Evolutionary conservation across 345 rosid species (phyloP).

Genomic region (Hibiscus trionum): DNA sequence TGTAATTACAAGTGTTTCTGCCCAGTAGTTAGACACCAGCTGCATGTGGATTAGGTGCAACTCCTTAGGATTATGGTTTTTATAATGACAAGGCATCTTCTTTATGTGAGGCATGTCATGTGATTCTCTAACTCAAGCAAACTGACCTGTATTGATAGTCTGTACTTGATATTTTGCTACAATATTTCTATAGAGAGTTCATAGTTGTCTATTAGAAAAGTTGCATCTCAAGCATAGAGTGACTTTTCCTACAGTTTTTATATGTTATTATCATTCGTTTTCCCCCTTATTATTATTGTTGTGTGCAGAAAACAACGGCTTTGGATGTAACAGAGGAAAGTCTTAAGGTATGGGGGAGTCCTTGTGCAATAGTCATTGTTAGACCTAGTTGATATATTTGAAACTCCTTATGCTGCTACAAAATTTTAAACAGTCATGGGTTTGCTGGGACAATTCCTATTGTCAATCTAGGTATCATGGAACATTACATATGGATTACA

Average conservation of each 20-base stretch:
- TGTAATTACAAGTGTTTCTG: not conserved
- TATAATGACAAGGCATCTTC: not conserved
- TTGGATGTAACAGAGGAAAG: conserved; percentile 64
- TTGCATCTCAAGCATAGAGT: not conserved
- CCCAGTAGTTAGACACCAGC: not conserved
- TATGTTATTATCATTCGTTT: not conserved
- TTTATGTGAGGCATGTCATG: not conserved
- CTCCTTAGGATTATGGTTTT: not conserved
- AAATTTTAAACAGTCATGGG: not conserved
- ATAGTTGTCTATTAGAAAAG: not conserved
- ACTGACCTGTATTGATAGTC: not conserved
- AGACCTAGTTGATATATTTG: not conserved
- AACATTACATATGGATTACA: not conserved
- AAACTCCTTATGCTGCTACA: not conserved
- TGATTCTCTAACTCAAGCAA: not conserved
- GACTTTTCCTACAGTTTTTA: not conserved
- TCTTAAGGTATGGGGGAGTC: conserved; percentile 46
- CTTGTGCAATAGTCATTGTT: not conserved
- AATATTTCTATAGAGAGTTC: not conserved
- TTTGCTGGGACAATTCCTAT: not conserved
- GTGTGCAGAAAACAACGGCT: conserved; percentile 68
- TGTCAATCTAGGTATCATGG: not conserved
- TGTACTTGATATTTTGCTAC: not conserved
- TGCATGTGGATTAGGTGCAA: not conserved
- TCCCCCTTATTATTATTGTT: not conserved